A percentile compares a stretch with the other conserved stretches of the same genome.
These are phyloP conservation scores for Aquilaria yunnanensis DNA, from an alignment of 345 rosid species.

Conservation along the genomic window DNA sequence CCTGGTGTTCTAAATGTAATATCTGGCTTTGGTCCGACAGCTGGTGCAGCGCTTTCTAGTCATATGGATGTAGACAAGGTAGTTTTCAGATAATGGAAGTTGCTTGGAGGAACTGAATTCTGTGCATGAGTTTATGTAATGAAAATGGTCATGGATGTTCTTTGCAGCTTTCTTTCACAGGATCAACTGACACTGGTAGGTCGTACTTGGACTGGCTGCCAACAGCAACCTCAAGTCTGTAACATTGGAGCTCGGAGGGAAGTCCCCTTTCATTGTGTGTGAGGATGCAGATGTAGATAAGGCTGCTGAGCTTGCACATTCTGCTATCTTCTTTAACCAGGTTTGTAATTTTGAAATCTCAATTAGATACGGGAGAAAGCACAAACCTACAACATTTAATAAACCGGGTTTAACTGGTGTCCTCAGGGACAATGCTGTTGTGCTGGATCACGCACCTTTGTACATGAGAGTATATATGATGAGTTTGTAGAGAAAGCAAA, in stretches of 20 bases:
- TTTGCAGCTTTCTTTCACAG: slow-evolving; percentile 70
- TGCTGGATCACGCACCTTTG: slow-evolving; percentile 77
- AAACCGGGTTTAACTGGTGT: background rate
- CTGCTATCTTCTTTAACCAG: slow-evolving; percentile 71
- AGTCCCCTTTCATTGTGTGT: slow-evolving; percentile 70
- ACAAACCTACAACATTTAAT: background rate
- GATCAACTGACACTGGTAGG: slow-evolving; percentile 55
- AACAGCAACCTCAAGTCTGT: slow-evolving; percentile 68
- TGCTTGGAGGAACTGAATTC: background rate
- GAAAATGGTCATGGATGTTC: no score
- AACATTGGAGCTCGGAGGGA: slow-evolving; percentile 73
- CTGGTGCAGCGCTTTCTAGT: slow-evolving; percentile 60
- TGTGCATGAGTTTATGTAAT: background rate
- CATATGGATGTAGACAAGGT: slow-evolving; percentile 81
- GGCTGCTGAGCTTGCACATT: slow-evolving; percentile 61
- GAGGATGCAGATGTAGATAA: slow-evolving; percentile 65
- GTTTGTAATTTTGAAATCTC: slow-evolving; percentile 13
- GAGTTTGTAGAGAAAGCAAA: slow-evolving; percentile 64
- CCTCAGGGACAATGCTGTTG: slow-evolving; percentile 72
- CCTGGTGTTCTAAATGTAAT: slow-evolving; percentile 59
- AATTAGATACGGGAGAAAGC: no score
- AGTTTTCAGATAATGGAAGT: slow-evolving; percentile 4
- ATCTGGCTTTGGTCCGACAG: slow-evolving; percentile 62
- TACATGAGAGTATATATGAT: slow-evolving; percentile 54
- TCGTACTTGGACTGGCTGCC: slow-evolving; percentile 51